phyloP scores from a whole-genome alignment of 768 basidiomycete species.

The Collybia mongolica region DNA sequence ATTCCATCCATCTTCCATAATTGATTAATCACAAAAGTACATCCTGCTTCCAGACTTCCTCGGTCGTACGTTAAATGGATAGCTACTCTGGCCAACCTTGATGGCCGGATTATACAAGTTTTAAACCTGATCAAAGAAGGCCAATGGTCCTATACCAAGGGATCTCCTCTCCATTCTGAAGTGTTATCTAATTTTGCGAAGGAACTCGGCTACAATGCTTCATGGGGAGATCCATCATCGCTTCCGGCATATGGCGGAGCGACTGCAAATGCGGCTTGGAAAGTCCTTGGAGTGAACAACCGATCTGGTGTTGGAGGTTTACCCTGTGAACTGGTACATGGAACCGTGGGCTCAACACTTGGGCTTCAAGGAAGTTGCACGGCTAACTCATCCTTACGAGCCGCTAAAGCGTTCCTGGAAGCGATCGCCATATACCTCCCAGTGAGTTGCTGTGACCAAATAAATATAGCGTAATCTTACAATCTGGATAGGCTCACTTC shows the following conservation, averaged over 20 bases:
- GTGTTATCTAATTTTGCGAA: conserved; percentile 45
- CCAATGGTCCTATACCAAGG: conserved; percentile 58
- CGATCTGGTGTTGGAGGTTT: conserved; percentile 63
- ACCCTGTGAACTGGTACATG: conserved; percentile 77
- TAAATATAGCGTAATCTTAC: conserved; percentile 1
- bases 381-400: conserved; percentile 55
- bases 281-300: conserved; percentile 47
- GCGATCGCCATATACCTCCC: conserved; percentile 70
- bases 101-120: conserved; percentile 52
- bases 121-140: conserved; percentile 54
- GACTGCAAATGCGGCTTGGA: conserved; percentile 53
- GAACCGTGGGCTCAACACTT: conserved; percentile 42
- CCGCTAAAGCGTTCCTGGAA: conserved; percentile 56
- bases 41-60: conserved; percentile 41
- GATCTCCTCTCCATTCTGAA: conserved; percentile 35
- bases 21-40: conserved; percentile 1
- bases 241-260: conserved; percentile 66
- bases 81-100: conserved; percentile 63
- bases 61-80: conserved; percentile 80
- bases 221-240: conserved; percentile 61
- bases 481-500: conserved; percentile 58
- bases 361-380: conserved; percentile 57
- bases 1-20: background rate
- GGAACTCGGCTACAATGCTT: conserved; percentile 55
- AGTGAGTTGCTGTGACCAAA: conserved; percentile 38